A percentile compares a stretch with the other conserved stretches of the same genome.
phyloP scores from a whole-genome alignment of 441 rosid species.

The Theobroma grandiflorum region DNA sequence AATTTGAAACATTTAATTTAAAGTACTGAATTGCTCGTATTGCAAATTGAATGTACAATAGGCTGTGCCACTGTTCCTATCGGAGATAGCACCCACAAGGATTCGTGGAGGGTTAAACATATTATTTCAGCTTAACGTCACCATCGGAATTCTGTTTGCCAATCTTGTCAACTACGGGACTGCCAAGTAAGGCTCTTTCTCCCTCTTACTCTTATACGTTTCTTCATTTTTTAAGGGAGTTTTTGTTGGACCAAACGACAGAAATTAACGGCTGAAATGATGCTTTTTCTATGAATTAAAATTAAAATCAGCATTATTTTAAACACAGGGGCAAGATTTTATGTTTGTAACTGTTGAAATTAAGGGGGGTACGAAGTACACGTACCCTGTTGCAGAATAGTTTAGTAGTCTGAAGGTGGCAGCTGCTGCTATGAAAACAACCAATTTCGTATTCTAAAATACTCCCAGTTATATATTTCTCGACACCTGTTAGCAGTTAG shows the following conservation, averaged over 20 bases:
- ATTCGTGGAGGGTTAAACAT: constrained; percentile 93
- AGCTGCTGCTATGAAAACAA: neutral
- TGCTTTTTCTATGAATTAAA: neutral
- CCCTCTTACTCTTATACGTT: neutral
- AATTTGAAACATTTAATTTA: neutral
- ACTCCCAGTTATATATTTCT: neutral
- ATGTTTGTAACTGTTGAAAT: neutral
- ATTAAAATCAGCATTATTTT: neutral
- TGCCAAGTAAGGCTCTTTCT: constrained; percentile 60
- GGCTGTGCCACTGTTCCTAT: constrained; percentile 93
- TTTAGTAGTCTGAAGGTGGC: neutral
- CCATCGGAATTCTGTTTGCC: constrained; percentile 93
- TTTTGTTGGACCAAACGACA: neutral
- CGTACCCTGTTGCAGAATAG: neutral
- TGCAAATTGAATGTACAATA: constrained; percentile 28
- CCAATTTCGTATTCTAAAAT: neutral
- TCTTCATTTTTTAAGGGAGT: neutral
- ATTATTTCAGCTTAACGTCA: constrained; percentile 88
- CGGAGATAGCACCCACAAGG: constrained; percentile 92
- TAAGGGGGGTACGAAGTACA: neutral
- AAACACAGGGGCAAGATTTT: neutral
- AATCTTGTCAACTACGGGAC: constrained; percentile 89
- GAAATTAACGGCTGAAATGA: neutral
- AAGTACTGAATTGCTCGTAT: neutral
- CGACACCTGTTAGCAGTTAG: neutral